A percentile compares a stretch with the other conserved stretches of the same genome.
phyloP scores from a whole-genome alignment of 2,329 filamentous ascomycete genomes.

The Trichoderma sp. region DNA sequence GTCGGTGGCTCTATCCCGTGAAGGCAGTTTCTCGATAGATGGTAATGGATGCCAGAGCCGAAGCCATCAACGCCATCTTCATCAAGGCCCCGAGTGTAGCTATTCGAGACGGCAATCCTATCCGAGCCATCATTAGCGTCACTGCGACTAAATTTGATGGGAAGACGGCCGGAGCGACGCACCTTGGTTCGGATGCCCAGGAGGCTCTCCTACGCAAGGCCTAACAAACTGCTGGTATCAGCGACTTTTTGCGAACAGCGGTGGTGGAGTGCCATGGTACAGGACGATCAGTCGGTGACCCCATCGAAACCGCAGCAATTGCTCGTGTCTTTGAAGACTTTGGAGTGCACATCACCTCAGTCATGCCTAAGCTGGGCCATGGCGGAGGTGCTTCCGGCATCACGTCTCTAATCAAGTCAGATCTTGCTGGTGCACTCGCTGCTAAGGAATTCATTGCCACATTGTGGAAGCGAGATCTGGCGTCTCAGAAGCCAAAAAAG shows the following conservation, averaged over 20 bases:
- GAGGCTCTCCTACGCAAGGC: too few relatives aligned
- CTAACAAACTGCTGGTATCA: too few relatives aligned
- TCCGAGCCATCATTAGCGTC: too few relatives aligned
- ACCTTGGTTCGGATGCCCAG: too few relatives aligned
- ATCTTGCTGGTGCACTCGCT: not conserved
- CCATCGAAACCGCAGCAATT: not conserved
- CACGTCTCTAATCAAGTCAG: not conserved
- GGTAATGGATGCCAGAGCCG: not conserved
- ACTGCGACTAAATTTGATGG: too few relatives aligned
- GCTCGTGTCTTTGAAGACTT: not conserved
- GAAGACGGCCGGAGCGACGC: too few relatives aligned
- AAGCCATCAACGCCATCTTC: not conserved
- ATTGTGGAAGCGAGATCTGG: not conserved
- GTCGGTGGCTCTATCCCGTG: not conserved
- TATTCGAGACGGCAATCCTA: too few relatives aligned
- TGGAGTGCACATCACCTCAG: not conserved
- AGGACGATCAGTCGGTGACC: not conserved
- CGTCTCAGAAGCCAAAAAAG: not conserved
- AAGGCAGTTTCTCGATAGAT: not conserved
- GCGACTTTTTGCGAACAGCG: too few relatives aligned
- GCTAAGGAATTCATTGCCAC: not conserved
- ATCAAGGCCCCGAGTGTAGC: not conserved
- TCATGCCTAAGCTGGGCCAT: not conserved
- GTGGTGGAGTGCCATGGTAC: not conserved
- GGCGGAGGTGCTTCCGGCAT: not conserved